Evolutionary conservation across 1,284 basidiomycete species (phyloP).

Genomic region (Spongispora temasekensis): DNA sequence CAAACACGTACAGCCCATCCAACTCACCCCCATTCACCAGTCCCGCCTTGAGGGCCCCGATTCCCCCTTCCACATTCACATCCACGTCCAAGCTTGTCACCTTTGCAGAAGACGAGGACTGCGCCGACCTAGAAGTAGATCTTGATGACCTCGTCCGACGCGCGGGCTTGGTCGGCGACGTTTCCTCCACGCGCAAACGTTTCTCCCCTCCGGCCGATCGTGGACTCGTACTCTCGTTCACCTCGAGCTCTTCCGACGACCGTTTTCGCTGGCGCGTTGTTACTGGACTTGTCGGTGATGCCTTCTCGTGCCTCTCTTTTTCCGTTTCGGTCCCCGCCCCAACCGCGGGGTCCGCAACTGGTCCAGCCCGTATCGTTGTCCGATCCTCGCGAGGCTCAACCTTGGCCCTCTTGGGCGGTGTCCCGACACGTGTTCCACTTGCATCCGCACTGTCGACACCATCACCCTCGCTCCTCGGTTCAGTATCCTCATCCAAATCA

Average conservation of each 20-base stretch:
- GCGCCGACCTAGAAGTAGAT: slow-evolving; percentile 6
- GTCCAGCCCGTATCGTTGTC: too few species aligned
- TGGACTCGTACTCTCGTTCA: slow-evolving; percentile 9
- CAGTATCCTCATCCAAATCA: slow-evolving; percentile 25
- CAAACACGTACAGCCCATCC: slow-evolving; percentile 35
- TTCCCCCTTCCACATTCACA: slow-evolving; percentile 13
- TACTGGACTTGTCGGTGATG: too few species aligned
- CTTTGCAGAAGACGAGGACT: slow-evolving; percentile 13
- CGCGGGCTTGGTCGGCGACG: slow-evolving; percentile 13
- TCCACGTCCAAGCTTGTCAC: slow-evolving; percentile 18
- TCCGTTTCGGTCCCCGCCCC: not conserved
- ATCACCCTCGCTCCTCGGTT: too few species aligned
- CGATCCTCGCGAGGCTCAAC: slow-evolving; percentile 9
- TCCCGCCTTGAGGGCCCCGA: slow-evolving; percentile 28
- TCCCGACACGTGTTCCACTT: slow-evolving; percentile 16
- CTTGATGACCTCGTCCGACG: slow-evolving; percentile 3
- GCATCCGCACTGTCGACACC: not conserved
- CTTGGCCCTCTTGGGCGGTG: slow-evolving; percentile 34
- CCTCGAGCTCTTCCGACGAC: slow-evolving; percentile 34
- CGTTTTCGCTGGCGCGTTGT: slow-evolving; percentile 36
- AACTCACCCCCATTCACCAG: slow-evolving; percentile 33
- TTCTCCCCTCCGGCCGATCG: slow-evolving; percentile 19
- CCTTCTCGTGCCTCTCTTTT: slow-evolving; percentile 5
- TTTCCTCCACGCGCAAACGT: slow-evolving; percentile 30
- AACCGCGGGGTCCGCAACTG: not conserved